Evolutionary conservation across 2,329 filamentous ascomycete genomes (phyloP), one percentile per base, ranked within the genome.

Genomic region (Massarina eburnea): DNA sequence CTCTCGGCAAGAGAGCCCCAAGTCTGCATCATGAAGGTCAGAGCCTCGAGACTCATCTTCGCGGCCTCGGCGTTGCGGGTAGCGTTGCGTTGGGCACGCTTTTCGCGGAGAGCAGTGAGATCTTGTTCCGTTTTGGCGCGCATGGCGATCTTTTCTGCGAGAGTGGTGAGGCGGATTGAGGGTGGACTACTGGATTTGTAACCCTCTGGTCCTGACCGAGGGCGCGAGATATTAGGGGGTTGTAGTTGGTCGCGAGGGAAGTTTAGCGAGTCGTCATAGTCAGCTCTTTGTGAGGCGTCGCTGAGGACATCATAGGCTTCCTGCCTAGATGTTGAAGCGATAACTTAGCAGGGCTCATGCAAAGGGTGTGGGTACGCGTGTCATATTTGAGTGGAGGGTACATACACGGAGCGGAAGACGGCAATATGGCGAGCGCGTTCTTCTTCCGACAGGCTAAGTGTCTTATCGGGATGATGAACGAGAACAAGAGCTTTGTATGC

Each of bases 401-500:
- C n/a, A n/a, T n/a, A n/a, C 3, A 59, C 21, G 2, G 46, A 9
- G 1, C 34, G 38, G 30, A 56, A 54, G 4, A 32, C 43, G 8
- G 44, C 29, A 21, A 49, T 44, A 40, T 51, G 47, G 9, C 24
- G 19, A 5, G 46, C 45, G n/a, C 51, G 49, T 20, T 52, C 51
- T 10, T 26, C 29, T 17, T 49, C 38, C 17, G 46, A 4, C 12
- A 54, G 38, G n/a, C 54, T 34, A 3, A 48, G 8, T 3, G 38
- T 55, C 32, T 58, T 54, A 18, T 57, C 46, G 3, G 54, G 52
- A 40, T 60, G 49, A 24, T 55, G 40, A 8, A 45, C 40, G 10
- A 55, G 45, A 3, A 29, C 48, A 8, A 58, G 51, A 5, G 53
- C 49, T 41, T 59, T 55, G 46, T 57, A 61, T 3, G 54, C 51